Evolutionary conservation across 2,329 filamentous ascomycete genomes (phyloP), one percentile per base, ranked within the genome.

Genomic region (Mycosphaerelloides madeirae): DNA sequence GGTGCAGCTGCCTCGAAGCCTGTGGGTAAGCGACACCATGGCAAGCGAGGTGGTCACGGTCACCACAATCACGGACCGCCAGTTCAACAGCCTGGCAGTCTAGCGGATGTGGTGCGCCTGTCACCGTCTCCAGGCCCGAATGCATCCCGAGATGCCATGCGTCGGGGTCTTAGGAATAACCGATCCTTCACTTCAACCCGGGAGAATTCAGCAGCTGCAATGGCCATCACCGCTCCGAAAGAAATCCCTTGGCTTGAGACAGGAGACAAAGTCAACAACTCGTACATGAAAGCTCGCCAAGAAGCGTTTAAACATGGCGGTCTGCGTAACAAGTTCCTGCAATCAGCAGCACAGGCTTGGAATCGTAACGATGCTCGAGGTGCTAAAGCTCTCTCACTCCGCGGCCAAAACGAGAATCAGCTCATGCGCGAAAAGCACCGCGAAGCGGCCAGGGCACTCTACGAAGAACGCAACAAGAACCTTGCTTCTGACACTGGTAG

Each of bases 231-330:
- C 14, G 81, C 83, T 45, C 93, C 93, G 8, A 88, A 93, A 62
- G 86, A 96, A 57, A 88, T 98, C 36, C 93, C 93, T 1, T 98
- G 93, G 93, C 72, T 97, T 3, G 91, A 96, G 67, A 97, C 93
- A 2, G 93, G 93, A 16, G 83, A 91, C 41, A 81, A 80, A 52
- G 87, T 87, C 53, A 97, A 98, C 66, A 89, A 90, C 67, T 84
- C 88, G 18, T 98, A 98, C 65, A 79, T 98, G 56, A 95, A 95
- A 70, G 88, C 90, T 56, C 84, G 93, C 41, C 86, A 90, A 61
- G 91, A 97, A 68, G 93, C 93, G 46, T 95, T 98, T 65, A 95
- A 95, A 69, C 93, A 98, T 65, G 93, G 93, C 55, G 93, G 90
- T 56, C 79, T 96, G 64, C 81, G 93, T 52, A 98, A 97, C 67